Conservation (phyloP, 1,284 basidiomycete genomes). For the Trichosporon faecale region DNA sequence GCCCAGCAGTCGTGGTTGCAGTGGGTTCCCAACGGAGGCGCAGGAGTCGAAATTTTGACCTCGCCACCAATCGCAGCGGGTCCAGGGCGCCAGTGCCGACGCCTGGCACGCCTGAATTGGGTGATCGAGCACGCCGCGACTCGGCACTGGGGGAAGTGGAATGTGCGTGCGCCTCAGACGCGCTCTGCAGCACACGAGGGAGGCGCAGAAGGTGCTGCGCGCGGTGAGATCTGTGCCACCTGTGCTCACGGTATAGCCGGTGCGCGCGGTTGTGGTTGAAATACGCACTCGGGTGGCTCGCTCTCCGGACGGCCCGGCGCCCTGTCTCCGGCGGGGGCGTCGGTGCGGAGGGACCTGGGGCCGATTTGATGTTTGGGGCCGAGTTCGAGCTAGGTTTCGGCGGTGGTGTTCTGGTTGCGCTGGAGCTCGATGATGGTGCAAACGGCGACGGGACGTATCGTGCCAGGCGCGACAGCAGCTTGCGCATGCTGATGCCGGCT, state of each 20-base stretch:
- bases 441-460: not conserved
- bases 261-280: not conserved
- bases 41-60: conserved; percentile 1
- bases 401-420: not conserved
- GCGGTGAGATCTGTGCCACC: not conserved
- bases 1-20: not conserved
- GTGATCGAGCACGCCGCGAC: not conserved
- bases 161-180: not conserved
- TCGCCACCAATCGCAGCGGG: not conserved
- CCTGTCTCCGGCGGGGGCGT: not conserved
- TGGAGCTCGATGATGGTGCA: not conserved
- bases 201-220: not conserved
- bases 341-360: not conserved
- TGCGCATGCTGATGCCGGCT: not conserved
- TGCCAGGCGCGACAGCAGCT: not conserved
- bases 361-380: not conserved
- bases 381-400: not conserved
- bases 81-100: not conserved
- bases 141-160: not conserved
- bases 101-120: not conserved
- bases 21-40: not conserved
- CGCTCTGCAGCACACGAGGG: not conserved
- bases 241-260: not conserved
- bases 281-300: not conserved
- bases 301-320: not conserved